Evolutionary conservation across 352 stramenopile species (phyloP).

Genomic region (Nothophytophthora sp.): DNA sequence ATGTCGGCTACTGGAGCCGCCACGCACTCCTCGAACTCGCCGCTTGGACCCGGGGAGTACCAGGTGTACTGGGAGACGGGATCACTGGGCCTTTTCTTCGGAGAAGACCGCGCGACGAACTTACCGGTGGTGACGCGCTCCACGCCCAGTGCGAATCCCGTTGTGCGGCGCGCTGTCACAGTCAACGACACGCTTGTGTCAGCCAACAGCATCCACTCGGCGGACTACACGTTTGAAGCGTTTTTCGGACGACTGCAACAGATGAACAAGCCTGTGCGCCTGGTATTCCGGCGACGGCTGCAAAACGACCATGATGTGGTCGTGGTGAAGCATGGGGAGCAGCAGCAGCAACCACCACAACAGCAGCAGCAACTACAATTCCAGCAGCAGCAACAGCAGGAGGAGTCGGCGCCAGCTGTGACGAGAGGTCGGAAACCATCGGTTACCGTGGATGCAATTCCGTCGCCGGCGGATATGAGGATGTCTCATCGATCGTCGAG

Average conservation of each 20-base stretch:
- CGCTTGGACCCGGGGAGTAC: slow-evolving; percentile 41
- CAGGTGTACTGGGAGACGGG: slow-evolving; percentile 84
- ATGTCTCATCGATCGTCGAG: slow-evolving; percentile 4
- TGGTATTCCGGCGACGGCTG: slow-evolving; percentile 64
- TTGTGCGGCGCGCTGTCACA: slow-evolving; percentile 69
- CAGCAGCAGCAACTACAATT: slow-evolving; percentile 18
- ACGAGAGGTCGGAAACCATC: slow-evolving; percentile 30
- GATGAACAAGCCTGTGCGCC: slow-evolving; percentile 82
- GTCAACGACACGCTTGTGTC: slow-evolving; percentile 81
- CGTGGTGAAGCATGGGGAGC: slow-evolving; percentile 32
- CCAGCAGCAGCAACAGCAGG: slow-evolving; percentile 15
- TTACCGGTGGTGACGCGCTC: slow-evolving; percentile 81
- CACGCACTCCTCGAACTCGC: slow-evolving; percentile 8
- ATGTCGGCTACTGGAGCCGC: slow-evolving; percentile 1
- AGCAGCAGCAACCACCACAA: slow-evolving; percentile 24
- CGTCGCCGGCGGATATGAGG: slow-evolving; percentile 6
- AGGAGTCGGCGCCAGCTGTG: slow-evolving; percentile 1
- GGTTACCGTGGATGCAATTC: slow-evolving; percentile 30
- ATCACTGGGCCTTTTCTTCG: slow-evolving; percentile 84
- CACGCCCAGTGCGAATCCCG: slow-evolving; percentile 61
- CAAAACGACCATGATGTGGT: slow-evolving; percentile 26
- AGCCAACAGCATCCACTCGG: slow-evolving; percentile 70
- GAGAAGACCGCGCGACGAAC: slow-evolving; percentile 65
- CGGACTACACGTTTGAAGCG: slow-evolving; percentile 74
- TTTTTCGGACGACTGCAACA: slow-evolving; percentile 85